Percentiles rank a stretch among this genome's conserved stretches.
Evolutionary conservation across 2,329 filamentous ascomycete species (phyloP).

Genomic region (Aspergillus udagawae): DNA sequence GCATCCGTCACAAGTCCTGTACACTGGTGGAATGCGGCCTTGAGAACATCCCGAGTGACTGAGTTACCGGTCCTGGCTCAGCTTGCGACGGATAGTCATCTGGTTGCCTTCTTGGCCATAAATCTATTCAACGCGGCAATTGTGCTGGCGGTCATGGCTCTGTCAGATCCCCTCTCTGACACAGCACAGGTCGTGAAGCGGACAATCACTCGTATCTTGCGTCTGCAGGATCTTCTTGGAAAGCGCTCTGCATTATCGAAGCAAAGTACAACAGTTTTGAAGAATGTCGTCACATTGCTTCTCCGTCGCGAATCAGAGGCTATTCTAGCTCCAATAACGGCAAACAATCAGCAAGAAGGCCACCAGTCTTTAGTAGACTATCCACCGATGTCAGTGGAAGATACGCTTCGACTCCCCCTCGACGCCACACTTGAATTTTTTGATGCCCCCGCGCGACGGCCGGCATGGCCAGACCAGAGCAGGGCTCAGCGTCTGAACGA

Average conservation of each 20-base stretch:
- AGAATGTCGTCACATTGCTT: conserved; percentile 21
- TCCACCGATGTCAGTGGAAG: conserved; percentile 18
- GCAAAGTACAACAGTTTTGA: conserved; percentile 26
- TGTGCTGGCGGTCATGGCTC: conserved; percentile 40
- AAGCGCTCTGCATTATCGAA: conserved; percentile 32
- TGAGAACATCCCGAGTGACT: conserved; percentile 38
- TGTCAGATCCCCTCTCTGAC: conserved; percentile 42
- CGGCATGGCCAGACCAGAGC: conserved; percentile 7
- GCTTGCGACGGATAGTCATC: conserved; percentile 40
- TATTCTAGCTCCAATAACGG: conserved; percentile 20
- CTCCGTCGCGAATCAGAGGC: conserved; percentile 21
- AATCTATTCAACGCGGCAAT: conserved; percentile 46
- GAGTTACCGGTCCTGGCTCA: conserved; percentile 29
- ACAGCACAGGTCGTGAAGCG: conserved; percentile 42
- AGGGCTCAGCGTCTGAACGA: conserved; percentile 18
- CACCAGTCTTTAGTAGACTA: neutral
- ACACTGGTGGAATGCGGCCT: conserved; percentile 32
- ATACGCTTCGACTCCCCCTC: conserved; percentile 20
- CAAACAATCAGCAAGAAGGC: neutral
- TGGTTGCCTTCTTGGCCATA: conserved; percentile 44
- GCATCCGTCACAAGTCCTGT: conserved; percentile 12
- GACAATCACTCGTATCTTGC: conserved; percentile 41
- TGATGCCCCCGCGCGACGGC: conserved; percentile 1
- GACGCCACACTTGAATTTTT: conserved; percentile 10
- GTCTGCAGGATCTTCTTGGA: conserved; percentile 37